Base-by-base conservation (phyloP, 129 eudicot species). In the Chrysanthemum seticuspe region DNA sequence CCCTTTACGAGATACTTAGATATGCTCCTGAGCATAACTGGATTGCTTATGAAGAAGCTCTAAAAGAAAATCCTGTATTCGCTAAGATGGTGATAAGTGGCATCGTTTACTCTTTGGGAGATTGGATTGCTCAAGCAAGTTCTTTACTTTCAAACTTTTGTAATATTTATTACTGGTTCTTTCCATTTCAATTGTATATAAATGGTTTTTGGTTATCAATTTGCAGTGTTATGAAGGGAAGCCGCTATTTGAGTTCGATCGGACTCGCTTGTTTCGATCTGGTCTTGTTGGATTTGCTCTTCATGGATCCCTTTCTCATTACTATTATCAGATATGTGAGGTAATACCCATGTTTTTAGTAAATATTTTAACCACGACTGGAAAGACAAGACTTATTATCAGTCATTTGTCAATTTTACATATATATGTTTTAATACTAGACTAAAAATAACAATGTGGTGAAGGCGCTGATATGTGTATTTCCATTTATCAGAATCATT, bases 281-380 rank as follows among this genome's bases (percentile, higher is more conserved):
- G 99, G 99, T n/a, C 83, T 95, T 16, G 89, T 87, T 13, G 99
- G 99, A 40, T 95, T 95, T 69, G 57, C 91, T 56, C 82, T 95
- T n/a, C 99, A 95, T 52, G 99, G 99, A 65, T 95, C 99, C 0
- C 96, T 95, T 64, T 95, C 99, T 66, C 97, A 95, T 80, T 95
- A 86, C 77, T 95, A 95, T 71, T 95, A 95, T 72, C 87, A 95
- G 59, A 78, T 90, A 55, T 91, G 96, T 78, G 99, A 95, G 99
- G 99, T 95, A 78, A 65, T 44, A 18, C 67, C 54, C 51, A 0
- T 27, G 19, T 50, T 48, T 13, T 71, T 12, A 27, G 52, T 44
- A n/a, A 5, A 14, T 31, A 14, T 13, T 65, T 9, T 15, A 44
- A 19, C 10, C 31, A 61, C 12, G 6, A 12, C 57, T 34, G 44